These are phyloP conservation scores for Ochetophila trinervis DNA, from an alignment of 306 rosid species.

Conservation along the genomic window DNA sequence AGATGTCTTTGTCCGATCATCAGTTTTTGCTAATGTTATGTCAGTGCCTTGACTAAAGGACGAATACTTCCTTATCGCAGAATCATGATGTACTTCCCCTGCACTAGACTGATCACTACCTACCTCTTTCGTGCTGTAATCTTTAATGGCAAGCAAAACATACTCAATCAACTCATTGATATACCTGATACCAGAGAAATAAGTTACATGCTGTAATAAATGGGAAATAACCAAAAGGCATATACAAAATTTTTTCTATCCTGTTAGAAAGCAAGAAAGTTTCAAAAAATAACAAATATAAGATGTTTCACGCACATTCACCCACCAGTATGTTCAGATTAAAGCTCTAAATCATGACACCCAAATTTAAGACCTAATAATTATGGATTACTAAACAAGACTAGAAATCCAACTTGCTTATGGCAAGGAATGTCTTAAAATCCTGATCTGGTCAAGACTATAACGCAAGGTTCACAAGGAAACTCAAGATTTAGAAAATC, in stretches of 20 bases:
- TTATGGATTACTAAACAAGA: neutral
- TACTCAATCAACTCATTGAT: conserved; percentile 81
- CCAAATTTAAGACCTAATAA: neutral
- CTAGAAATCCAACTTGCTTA: neutral
- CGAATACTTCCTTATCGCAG: conserved; percentile 43
- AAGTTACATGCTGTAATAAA: neutral
- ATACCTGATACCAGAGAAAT: conserved; percentile 54
- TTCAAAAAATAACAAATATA: neutral
- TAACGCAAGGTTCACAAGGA: neutral
- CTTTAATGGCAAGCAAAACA: conserved; percentile 56
- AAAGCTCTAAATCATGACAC: neutral
- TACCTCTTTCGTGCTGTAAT: conserved; percentile 32
- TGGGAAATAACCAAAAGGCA: neutral
- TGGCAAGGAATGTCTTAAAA: neutral
- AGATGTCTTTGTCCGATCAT: conserved; percentile 34
- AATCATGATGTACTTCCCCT: conserved; percentile 40
- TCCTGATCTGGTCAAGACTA: neutral
- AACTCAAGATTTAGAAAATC: neutral
- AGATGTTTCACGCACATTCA: neutral
- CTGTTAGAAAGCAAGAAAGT: neutral
- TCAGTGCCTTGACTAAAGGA: conserved; percentile 40
- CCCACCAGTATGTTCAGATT: neutral
- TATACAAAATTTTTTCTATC: neutral
- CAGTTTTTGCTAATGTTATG: conserved; percentile 36
- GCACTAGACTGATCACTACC: conserved; percentile 40